Percentiles rank a stretch among this genome's conserved stretches.
Evolutionary conservation across 129 eudicot genomes (phyloP).

Genomic region (Logfia minima): DNA sequence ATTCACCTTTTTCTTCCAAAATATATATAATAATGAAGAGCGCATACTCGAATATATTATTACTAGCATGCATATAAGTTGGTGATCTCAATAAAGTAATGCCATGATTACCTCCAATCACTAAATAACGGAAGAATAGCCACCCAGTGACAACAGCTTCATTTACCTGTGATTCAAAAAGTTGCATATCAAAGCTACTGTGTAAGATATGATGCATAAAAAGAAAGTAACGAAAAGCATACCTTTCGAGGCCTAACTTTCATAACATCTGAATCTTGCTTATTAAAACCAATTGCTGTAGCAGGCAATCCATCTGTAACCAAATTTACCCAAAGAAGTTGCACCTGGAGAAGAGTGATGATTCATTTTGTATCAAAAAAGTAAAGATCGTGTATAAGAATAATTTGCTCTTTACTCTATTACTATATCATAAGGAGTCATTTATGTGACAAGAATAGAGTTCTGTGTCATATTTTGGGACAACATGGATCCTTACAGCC

Average conservation of each 20-base stretch:
- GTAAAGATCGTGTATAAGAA: not conserved
- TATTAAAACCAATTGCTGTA: constrained; percentile 98
- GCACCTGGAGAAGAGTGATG: constrained; percentile 63
- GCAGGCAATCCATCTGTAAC: constrained; percentile 99
- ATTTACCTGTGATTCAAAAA: constrained; percentile 58
- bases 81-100: not conserved
- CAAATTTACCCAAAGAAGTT: constrained; percentile 96
- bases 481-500: not conserved
- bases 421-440: not conserved
- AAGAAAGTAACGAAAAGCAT: not conserved
- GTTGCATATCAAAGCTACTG: not conserved
- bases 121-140: constrained; percentile 96
- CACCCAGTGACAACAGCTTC: constrained; percentile 99
- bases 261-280: constrained; percentile 99
- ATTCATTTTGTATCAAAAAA: not conserved
- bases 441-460: not conserved
- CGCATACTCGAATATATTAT: not conserved
- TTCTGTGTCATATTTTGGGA: not conserved
- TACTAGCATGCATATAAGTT: not conserved
- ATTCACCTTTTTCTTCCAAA: too few species aligned
- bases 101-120: constrained; percentile 80
- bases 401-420: not conserved
- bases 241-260: constrained; percentile 98
- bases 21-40: not conserved
- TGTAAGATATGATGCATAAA: constrained; percentile 5